A percentile compares a stretch with the other conserved stretches of the same genome.
phyloP scores from a whole-genome alignment of 176 grass and related monocot genomes.

The Bonia amplexicaulis region DNA sequence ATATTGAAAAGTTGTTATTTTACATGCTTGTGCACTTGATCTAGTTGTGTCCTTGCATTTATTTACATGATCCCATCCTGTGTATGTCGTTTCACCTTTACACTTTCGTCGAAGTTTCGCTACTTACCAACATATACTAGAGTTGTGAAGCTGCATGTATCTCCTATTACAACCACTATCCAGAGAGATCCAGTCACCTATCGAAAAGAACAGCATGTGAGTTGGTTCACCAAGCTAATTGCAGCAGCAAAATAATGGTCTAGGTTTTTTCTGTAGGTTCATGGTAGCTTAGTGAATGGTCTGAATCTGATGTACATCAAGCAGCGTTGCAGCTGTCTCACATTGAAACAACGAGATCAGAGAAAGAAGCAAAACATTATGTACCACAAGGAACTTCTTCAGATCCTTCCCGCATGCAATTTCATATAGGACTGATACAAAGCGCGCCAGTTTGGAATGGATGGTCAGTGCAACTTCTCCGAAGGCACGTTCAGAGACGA shows the following conservation, averaged over 20 bases:
- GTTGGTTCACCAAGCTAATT: not conserved
- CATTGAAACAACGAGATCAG: not conserved
- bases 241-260: not conserved
- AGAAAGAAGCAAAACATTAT: not conserved
- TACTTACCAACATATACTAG: slow-evolving; percentile 71
- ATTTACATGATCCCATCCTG: not conserved
- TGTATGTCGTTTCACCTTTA: not conserved
- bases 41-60: not conserved
- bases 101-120: not conserved
- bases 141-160: slow-evolving; percentile 65
- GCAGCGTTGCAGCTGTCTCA: not conserved
- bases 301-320: not conserved
- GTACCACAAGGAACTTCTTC: slow-evolving; percentile 71
- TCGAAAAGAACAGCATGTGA: not conserved
- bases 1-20: not conserved
- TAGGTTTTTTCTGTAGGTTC: not conserved
- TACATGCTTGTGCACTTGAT: not conserved
- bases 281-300: not conserved
- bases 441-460: slow-evolving; percentile 41
- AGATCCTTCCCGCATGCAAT: slow-evolving; percentile 82
- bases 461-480: slow-evolving; percentile 46
- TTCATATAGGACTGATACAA: slow-evolving; percentile 42
- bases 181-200: slow-evolving; percentile 77
- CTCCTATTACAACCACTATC: slow-evolving; percentile 63
- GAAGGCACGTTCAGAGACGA: slow-evolving; percentile 63